Base-by-base conservation (phyloP, 2,329 filamentous ascomycete species). In the Talaromyces amestolkiae region DNA sequence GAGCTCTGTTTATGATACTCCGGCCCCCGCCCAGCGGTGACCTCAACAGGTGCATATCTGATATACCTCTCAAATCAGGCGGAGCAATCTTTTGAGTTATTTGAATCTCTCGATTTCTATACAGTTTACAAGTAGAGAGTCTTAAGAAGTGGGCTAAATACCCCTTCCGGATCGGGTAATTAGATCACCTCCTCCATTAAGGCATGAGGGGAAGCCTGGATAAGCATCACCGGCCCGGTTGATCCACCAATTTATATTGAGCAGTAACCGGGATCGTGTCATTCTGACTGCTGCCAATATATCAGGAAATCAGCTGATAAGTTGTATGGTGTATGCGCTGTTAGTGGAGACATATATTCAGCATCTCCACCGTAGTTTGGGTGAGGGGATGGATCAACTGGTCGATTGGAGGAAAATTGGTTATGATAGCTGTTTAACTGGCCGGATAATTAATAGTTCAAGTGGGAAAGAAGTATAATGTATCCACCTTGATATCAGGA, bases 191-290 rank as follows among this genome's bases (percentile, higher is more conserved):
- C 49, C 41, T 60, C 27, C 41, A 45, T 33, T 13, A 7, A 41
- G 24, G 22, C 15, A 59, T 39, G 56, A 59, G 56, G 56, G 56
- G 56, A 59, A 27, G 15, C 49, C 17, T 53, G 49, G 22, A 53
- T 53, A 58, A 35, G 19, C 51, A 58, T 43, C 61, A 63, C 61
- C 61, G 61, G 61, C 51, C 61, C 61, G 61, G 61, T 63, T 47
- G 37, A 59, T 31, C 35, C 24, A 59, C 35, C 33, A 9, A 39
- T 8, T 22, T 39, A 37, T 15, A 17, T 31, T 49, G 31, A 56
- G 3, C n/a, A 56, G 53, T 37, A 24, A 56, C 53, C 53, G 53
- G 53, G 6, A 37, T 17, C 11, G 15, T n/a, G 31, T 39, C 33
- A 39, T 39, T 5, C 53, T 24, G 2, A 15, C 17, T 56, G n/a